A percentile compares a stretch with the other conserved stretches of the same genome.
phyloP scores from a whole-genome alignment of 169 alveolate genomes.

The Eimeria sp. region DNA sequence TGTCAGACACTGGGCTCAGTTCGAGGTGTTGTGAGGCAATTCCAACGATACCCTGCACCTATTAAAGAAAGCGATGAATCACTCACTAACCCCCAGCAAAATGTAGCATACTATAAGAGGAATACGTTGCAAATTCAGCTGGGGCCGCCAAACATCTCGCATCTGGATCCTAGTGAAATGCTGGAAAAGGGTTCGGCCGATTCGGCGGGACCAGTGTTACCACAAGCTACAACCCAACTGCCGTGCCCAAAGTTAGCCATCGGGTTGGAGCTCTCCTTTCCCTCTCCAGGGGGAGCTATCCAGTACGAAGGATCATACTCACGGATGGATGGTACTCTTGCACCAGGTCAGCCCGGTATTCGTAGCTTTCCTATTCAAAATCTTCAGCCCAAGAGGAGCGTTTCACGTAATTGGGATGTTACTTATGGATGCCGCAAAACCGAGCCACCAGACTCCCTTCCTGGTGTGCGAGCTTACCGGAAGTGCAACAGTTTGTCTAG shows the following conservation, averaged over 20 bases:
- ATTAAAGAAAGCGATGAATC: background rate
- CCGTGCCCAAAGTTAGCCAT: slow-evolving; percentile 2
- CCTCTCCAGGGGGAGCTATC: background rate
- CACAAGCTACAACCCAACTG: background rate
- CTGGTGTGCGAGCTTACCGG: background rate
- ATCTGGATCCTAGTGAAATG: background rate
- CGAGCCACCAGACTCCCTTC: background rate
- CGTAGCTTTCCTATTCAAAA: background rate
- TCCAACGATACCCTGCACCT: background rate
- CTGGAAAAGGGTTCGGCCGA: background rate
- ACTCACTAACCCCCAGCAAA: background rate
- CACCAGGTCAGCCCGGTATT: background rate
- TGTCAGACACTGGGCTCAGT: background rate
- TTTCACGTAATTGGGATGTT: background rate
- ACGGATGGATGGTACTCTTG: background rate
- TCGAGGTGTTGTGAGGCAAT: background rate
- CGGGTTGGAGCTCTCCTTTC: slow-evolving; percentile 24
- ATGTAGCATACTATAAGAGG: too few species aligned
- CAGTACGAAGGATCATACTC: background rate
- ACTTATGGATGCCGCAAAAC: background rate
- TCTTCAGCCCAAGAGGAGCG: background rate
- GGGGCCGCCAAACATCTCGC: background rate
- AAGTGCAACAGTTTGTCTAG: background rate
- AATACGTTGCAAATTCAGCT: background rate
- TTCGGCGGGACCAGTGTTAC: background rate